These are phyloP conservation scores for Prunus mume DNA, from an alignment of 306 rosid species.

Conservation along the genomic window DNA sequence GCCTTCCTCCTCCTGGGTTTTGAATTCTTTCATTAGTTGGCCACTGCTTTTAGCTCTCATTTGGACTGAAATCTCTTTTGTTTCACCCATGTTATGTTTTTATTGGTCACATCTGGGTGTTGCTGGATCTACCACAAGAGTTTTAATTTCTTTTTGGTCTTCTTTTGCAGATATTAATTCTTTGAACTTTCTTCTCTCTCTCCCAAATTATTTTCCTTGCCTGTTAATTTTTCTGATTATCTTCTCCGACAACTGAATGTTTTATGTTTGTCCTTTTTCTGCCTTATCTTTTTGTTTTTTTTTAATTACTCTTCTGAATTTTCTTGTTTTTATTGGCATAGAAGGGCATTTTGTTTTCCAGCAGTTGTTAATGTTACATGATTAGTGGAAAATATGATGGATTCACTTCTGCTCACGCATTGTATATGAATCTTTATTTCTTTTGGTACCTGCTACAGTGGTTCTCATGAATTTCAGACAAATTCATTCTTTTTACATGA, in stretches of 20 bases:
- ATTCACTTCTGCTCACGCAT: slow-evolving; percentile 3
- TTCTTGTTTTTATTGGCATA: not conserved
- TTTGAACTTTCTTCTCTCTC: not conserved
- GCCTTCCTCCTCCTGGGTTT: no score
- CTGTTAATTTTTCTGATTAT: not conserved
- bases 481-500: not conserved
- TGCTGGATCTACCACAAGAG: slow-evolving; percentile 19
- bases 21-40: not conserved
- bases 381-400: slow-evolving; percentile 1
- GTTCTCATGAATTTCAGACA: not conserved
- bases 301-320: not conserved
- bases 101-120: not conserved
- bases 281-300: not conserved
- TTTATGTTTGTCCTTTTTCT: not conserved
- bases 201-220: no score
- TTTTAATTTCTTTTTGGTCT: slow-evolving; percentile 3
- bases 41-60: slow-evolving; percentile 1
- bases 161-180: not conserved
- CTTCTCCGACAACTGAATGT: not conserved
- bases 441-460: not conserved
- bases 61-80: slow-evolving; percentile 6
- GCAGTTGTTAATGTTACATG: not conserved
- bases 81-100: not conserved
- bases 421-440: not conserved
- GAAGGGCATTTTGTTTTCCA: not conserved